Evolutionary conservation across 306 rosid species (phyloP), one percentile per base, ranked within the genome.

Genomic region (Mimosa pudica): DNA sequence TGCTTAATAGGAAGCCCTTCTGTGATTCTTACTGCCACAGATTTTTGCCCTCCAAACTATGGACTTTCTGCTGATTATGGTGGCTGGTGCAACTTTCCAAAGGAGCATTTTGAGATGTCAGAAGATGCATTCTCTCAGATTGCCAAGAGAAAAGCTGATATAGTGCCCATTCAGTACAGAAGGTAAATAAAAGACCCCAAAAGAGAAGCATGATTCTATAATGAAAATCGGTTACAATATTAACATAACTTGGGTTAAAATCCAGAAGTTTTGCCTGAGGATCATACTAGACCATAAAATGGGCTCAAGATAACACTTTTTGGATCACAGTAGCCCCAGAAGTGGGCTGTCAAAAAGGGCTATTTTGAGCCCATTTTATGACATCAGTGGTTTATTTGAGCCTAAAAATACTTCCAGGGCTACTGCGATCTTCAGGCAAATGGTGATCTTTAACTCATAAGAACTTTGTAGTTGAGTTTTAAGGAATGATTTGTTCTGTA

Each of bases 31-130:
- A 93, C 98, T 17, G 99, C 95, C 18, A 91, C 98, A 36, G 99
- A 95, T 89, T 95, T 93, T 85, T 95, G 99, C 77, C 91, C 99
- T 79, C 97, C 99, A 5, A 95, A 93, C 84, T 86, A 79, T 36
- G 99, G 99, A 4, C 90, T 93, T 48, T 90, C 99, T 2, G 80
- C 84, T 10, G 99, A 95, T 73, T 95, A 95, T 85, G 99, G 99
- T 79, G 99, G 99, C 47, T 93, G 99, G 98, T 95, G 98, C 80
- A 95, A 95, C 80, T 93, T 95, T 76, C 99, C 99, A 63, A 82
- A 88, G 66, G 89, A 93, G 69, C 99, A 95, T 84, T 93, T 95
- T 72, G 99, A 95, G 89, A 85, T 95, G 97, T 95, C 99, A 6
- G 85, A 85, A 78, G 86, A 92, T 33, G 96, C 99, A 79, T 95